Base-by-base conservation (phyloP, 768 basidiomycete genomes). In the Imleria badia region DNA sequence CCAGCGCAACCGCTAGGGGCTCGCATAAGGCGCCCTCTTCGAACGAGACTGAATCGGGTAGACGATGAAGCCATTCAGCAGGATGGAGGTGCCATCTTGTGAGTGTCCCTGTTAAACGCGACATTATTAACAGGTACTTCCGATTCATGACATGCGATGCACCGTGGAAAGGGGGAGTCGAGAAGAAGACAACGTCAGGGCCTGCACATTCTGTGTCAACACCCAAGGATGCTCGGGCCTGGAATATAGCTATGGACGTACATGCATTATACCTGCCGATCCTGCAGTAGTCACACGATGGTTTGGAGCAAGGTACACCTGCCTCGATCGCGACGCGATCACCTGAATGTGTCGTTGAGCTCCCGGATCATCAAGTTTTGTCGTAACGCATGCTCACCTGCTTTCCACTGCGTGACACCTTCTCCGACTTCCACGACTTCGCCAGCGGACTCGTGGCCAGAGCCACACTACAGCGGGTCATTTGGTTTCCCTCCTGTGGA, bases 21-120 rank as follows among this genome's bases (percentile, higher is more conserved):
- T 87, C 85, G 60, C 85, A 86, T 30, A 87, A 73, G 0, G 86
- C 75, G 13, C 86, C 86, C 64, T 87, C 86, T 56, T 86, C 85
- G 50, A 82, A 86, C 11, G 83, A 81, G 5, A 86, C 77, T 23
- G 76, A 71, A 35, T 81, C 80, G 1, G 85, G 86, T 38, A 87
- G 75, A 56, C 78, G 80, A 63, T 87, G 86, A 17, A 86, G 76
- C 85, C 81, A 87, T 57, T 83, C 80, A 5, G 83, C 83, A 10
- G 84, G 84, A 56, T 86, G 84, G 30, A 86, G 69, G 61, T 86
- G 84, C 80, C 81, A 86, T 52, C 84, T 76, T 15, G 82, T 83
- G 42, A 86, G 66, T 40, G 84, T 85, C 43, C 84, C 84, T 85
- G 53, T 22, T 30, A 34, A 36, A 48, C 12, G 13, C 17, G 44